These are phyloP conservation scores for Prunus mongolica DNA, from an alignment of 306 rosid species.

Conservation along the genomic window DNA sequence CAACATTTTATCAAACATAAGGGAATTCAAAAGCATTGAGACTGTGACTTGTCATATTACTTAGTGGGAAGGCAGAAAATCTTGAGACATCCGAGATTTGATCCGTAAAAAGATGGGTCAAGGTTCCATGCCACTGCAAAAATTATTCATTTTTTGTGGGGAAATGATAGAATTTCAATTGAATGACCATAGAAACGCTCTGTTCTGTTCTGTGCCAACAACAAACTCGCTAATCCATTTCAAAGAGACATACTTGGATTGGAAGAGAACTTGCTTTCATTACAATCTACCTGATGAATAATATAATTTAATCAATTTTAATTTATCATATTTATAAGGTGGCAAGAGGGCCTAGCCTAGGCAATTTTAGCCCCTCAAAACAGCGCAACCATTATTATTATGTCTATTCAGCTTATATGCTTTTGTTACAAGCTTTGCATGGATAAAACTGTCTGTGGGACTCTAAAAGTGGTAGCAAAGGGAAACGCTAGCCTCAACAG, in stretches of 20 bases:
- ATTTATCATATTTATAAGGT: neutral
- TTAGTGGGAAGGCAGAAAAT: too few relatives aligned
- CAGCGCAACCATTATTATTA: conserved; percentile 8
- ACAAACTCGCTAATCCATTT: neutral
- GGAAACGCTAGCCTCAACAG: too few relatives aligned
- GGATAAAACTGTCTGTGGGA: neutral
- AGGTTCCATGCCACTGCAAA: too few relatives aligned
- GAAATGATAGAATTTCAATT: too few relatives aligned
- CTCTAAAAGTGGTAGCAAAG: neutral
- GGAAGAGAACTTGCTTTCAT: neutral
- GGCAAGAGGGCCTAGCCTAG: neutral
- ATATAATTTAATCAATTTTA: neutral
- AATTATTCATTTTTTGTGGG: too few relatives aligned
- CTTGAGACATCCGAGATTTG: too few relatives aligned
- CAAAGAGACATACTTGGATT: neutral
- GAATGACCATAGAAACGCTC: too few relatives aligned
- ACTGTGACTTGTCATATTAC: too few relatives aligned
- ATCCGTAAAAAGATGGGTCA: too few relatives aligned
- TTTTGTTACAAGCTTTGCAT: neutral
- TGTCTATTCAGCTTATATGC: neutral
- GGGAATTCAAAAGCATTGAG: too few relatives aligned
- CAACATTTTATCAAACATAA: neutral
- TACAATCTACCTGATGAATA: neutral
- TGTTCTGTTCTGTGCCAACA: neutral
- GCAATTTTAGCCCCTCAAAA: conserved; percentile 5